Percentiles rank a stretch among this genome's conserved stretches.
Conservation (phyloP, 176 grass and related monocot species). For the Triticum dicoccoides region DNA sequence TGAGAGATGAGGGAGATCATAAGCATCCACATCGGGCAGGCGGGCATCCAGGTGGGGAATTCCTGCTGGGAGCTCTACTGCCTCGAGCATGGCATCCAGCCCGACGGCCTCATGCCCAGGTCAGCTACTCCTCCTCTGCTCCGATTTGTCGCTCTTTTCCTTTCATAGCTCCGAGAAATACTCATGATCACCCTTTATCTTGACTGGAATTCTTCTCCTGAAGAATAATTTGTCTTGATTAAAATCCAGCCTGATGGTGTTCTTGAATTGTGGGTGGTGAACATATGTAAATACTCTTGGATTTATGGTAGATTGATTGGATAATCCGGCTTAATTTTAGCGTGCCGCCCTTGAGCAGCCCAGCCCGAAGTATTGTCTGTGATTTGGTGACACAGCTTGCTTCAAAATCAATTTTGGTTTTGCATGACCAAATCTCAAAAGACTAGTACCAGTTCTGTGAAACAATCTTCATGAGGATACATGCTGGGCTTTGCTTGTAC, state of each 20-base stretch:
- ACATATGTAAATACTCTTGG: too few relatives aligned
- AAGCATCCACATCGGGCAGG: conserved; percentile 86
- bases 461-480: not conserved
- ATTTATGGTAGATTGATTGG: not conserved
- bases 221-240: not conserved
- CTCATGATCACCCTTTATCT: not conserved
- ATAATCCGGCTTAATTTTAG: not conserved
- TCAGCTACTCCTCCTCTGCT: conserved; percentile 1
- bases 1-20: conserved; percentile 70
- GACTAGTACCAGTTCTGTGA: not conserved
- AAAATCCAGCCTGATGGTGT: not conserved
- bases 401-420: not conserved
- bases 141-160: not conserved
- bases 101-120: conserved; percentile 76
- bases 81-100: conserved; percentile 83
- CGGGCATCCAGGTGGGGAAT: conserved; percentile 87
- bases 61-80: conserved; percentile 93
- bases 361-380: not conserved
- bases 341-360: not conserved
- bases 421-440: not conserved
- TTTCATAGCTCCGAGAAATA: not conserved
- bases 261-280: too few relatives aligned
- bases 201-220: not conserved
- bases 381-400: not conserved
- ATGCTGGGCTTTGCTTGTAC: not conserved